Percentiles rank a stretch among this genome's conserved stretches.
Conservation (phyloP, 1,284 basidiomycete genomes). For the Phellopilus nigrolimitatus region DNA sequence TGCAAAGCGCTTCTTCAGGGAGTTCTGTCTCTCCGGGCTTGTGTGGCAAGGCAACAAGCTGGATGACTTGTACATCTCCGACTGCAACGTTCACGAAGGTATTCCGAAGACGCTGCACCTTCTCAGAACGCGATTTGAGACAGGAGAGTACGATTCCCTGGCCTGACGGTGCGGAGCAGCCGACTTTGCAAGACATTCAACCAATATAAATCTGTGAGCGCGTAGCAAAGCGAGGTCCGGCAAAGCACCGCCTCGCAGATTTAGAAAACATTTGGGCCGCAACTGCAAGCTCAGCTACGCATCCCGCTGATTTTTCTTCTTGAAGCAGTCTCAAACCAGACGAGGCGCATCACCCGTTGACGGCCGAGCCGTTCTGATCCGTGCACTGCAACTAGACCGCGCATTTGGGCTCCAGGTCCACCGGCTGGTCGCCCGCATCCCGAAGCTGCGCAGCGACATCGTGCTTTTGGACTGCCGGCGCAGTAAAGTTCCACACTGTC, state of each 20-base stretch:
- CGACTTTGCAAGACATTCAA: no score
- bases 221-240: no score
- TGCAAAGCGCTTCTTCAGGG: neutral
- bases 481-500: conserved; percentile 58
- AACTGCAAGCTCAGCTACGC: no score
- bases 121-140: neutral
- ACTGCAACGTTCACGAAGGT: conserved; percentile 8
- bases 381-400: conserved; percentile 26
- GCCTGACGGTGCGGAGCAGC: no score
- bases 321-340: no score
- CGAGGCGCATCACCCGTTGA: conserved; percentile 18
- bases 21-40: neutral
- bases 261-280: no score
- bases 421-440: conserved; percentile 64
- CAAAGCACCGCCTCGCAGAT: no score
- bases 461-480: conserved; percentile 52
- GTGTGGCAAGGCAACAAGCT: conserved; percentile 3
- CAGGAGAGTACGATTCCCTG: conserved; percentile 1
- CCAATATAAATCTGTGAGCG: no score
- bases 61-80: conserved; percentile 4
- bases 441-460: conserved; percentile 64
- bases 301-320: no score
- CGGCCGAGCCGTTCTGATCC: conserved; percentile 23
- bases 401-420: conserved; percentile 32
- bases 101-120: neutral